These are phyloP conservation scores for Cytospora mali DNA, from an alignment of 2,329 filamentous ascomycete species.

Conservation along the genomic window DNA sequence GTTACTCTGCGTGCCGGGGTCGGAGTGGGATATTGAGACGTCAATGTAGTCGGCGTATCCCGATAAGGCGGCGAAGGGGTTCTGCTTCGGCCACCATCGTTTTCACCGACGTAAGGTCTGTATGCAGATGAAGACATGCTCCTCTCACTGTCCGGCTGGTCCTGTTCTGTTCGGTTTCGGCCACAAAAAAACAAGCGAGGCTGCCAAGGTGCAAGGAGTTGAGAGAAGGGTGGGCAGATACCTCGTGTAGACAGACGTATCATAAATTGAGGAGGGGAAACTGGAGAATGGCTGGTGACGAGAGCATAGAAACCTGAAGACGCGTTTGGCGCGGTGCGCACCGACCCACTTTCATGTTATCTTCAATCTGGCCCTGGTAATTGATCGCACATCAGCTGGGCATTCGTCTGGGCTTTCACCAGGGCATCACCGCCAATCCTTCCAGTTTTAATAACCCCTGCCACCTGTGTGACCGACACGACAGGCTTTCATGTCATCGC, in stretches of 20 bases:
- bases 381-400: no score
- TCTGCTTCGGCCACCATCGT: conserved; percentile 3
- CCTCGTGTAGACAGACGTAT: neutral
- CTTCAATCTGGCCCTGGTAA: no score
- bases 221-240: no score
- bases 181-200: neutral
- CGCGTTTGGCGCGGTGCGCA: conserved; percentile 1
- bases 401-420: no score
- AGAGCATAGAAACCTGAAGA: neutral
- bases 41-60: conserved; percentile 13
- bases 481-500: neutral
- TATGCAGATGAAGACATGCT: neutral
- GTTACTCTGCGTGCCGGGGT: conserved; percentile 17
- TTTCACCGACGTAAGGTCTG: neutral
- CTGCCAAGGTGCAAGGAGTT: no score
- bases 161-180: neutral
- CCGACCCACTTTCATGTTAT: neutral
- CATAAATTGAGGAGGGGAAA: neutral
- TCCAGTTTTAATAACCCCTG: no score
- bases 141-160: neutral
- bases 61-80: conserved; percentile 19
- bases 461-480: no score
- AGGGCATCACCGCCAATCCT: no score
- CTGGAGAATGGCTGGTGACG: neutral
- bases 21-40: conserved; percentile 9